These are phyloP conservation scores for Salix udensis DNA, from an alignment of 345 rosid genomes.

Conservation along the genomic window DNA sequence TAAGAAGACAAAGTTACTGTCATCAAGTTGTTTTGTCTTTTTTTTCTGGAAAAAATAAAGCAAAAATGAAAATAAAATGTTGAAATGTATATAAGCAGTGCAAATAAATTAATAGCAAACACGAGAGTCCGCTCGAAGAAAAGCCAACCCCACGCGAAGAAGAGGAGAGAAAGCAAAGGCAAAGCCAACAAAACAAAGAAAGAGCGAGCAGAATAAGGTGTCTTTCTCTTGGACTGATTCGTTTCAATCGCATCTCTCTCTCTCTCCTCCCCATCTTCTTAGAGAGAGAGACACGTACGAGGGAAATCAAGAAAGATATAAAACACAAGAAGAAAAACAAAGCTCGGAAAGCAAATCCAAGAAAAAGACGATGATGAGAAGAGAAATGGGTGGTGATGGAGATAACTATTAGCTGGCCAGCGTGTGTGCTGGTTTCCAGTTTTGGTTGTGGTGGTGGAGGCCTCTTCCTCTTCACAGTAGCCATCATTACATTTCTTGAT, in stretches of 20 bases:
- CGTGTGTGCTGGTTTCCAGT: not conserved
- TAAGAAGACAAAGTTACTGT: not conserved
- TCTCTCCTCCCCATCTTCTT: not conserved
- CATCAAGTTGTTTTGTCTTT: not conserved
- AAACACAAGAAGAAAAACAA: not conserved
- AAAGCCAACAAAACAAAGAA: not conserved
- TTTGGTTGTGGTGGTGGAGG: slow-evolving; percentile 11
- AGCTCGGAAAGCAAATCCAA: not conserved
- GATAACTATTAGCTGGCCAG: not conserved
- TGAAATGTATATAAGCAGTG: not conserved
- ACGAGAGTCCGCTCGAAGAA: slow-evolving; percentile 16
- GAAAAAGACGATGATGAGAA: not conserved
- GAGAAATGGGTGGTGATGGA: slow-evolving; percentile 6
- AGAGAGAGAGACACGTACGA: not conserved
- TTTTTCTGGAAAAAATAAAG: not conserved
- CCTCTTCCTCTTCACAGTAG: not conserved
- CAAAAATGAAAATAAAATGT: not conserved
- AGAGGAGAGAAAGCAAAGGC: slow-evolving; percentile 13
- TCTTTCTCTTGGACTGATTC: slow-evolving; percentile 26
- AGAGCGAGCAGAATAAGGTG: slow-evolving; percentile 24
- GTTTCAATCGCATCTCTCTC: slow-evolving; percentile 20
- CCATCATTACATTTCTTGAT: not conserved
- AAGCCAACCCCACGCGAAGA: slow-evolving; percentile 22
- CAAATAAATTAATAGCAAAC: slow-evolving; percentile 7
- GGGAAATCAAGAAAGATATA: not conserved